Conservation (phyloP, 306 rosid species). For the cucumber (Cucumis sativus) region Cucumber_9930_V3 NC_026661.2:20575501-20576000, state of each 20-base stretch:
- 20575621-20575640: constrained; percentile 6
- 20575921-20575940: neutral
- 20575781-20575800: constrained; percentile 20
- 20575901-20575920: neutral
- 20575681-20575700: neutral
- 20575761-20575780: constrained; percentile 22
- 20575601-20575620: neutral
- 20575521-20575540: constrained; percentile 12
- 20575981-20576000: neutral
- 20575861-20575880: neutral
- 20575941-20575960: neutral
- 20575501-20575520: constrained; percentile 7
- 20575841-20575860: neutral
- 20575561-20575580: neutral
- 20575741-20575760: constrained; percentile 34
- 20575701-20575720: neutral
- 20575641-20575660: neutral
- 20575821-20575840: neutral
- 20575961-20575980: neutral
- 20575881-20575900: neutral
- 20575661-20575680: neutral
- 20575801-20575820: neutral
- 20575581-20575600: neutral
- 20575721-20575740: neutral
- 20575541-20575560: constrained; percentile 8